These are phyloP conservation scores for Zygoascus tannicola DNA, from an alignment of 805 yeast genomes.

Conservation along the genomic window DNA sequence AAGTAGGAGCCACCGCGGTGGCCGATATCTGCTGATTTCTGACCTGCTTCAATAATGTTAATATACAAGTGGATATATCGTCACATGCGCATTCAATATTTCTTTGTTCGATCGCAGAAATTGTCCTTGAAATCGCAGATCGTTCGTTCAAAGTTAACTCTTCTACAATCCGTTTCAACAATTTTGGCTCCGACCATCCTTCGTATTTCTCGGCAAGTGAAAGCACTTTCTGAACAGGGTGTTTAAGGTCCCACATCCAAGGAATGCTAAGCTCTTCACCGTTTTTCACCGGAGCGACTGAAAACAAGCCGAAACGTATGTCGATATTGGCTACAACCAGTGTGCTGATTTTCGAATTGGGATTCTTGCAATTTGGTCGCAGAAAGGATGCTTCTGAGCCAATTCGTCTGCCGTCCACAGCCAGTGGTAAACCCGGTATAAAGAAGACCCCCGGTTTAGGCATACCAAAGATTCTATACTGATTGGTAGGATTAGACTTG, in stretches of 20 bases:
- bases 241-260: slow-evolving; percentile 84
- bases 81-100: slow-evolving; percentile 26
- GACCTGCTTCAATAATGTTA: slow-evolving; percentile 3
- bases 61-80: slow-evolving; percentile 17
- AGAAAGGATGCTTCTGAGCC: slow-evolving; percentile 73
- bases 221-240: slow-evolving; percentile 58
- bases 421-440: slow-evolving; percentile 49
- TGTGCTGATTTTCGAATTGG: slow-evolving; percentile 61
- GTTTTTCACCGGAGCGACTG: slow-evolving; percentile 45
- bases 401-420: slow-evolving; percentile 65
- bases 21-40: slow-evolving; percentile 13
- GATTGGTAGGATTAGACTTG: slow-evolving; percentile 57
- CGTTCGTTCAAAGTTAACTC: slow-evolving; percentile 17
- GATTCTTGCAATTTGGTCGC: slow-evolving; percentile 59
- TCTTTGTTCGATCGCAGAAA: slow-evolving; percentile 16
- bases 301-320: slow-evolving; percentile 48
- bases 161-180: neutral
- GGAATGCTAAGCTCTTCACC: slow-evolving; percentile 69
- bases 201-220: slow-evolving; percentile 23
- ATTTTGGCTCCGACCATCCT: slow-evolving; percentile 4
- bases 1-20: slow-evolving; percentile 3
- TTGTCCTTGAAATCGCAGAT: slow-evolving; percentile 12
- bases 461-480: slow-evolving; percentile 66
- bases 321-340: slow-evolving; percentile 22
- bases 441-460: slow-evolving; percentile 51